A percentile compares a stretch with the other conserved stretches of the same genome.
Evolutionary conservation across 164 flowering plant species (phyloP).

Genomic region (Litsea cubeba): DNA sequence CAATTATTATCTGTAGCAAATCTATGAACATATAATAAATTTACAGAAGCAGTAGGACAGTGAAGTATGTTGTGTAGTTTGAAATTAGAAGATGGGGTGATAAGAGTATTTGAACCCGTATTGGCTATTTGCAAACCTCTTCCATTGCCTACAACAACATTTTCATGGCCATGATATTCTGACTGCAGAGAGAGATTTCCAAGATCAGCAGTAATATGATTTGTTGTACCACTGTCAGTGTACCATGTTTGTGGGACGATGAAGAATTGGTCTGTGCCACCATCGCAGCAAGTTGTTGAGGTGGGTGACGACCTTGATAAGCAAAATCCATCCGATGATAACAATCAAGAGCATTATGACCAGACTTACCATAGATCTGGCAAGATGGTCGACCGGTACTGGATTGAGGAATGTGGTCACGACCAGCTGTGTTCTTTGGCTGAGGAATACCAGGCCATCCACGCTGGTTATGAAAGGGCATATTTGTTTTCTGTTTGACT

Average conservation of each 20-base stretch:
- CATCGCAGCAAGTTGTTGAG: slow-evolving; percentile 4
- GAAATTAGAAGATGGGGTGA: background rate
- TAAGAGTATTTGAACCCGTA: background rate
- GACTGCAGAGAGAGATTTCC: background rate
- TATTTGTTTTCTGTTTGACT: no score
- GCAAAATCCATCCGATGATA: background rate
- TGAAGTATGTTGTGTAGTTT: background rate
- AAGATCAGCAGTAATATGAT: background rate
- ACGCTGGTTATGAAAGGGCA: no score
- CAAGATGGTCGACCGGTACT: background rate
- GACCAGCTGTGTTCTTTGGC: no score
- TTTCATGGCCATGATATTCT: background rate
- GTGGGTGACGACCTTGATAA: background rate
- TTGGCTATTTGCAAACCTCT: background rate
- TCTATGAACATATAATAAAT: no score
- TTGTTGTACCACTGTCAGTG: background rate
- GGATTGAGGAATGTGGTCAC: no score
- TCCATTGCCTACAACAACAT: background rate
- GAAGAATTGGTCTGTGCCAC: background rate
- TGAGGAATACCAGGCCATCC: no score
- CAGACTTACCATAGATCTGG: background rate
- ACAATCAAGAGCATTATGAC: background rate
- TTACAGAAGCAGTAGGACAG: background rate
- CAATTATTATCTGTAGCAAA: no score
- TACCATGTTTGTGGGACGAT: background rate